A percentile compares a stretch with the other conserved stretches of the same genome.
Conservation (phyloP, 1,284 basidiomycete genomes). For the Cutaneotrichosporon cavernicola region DNA sequence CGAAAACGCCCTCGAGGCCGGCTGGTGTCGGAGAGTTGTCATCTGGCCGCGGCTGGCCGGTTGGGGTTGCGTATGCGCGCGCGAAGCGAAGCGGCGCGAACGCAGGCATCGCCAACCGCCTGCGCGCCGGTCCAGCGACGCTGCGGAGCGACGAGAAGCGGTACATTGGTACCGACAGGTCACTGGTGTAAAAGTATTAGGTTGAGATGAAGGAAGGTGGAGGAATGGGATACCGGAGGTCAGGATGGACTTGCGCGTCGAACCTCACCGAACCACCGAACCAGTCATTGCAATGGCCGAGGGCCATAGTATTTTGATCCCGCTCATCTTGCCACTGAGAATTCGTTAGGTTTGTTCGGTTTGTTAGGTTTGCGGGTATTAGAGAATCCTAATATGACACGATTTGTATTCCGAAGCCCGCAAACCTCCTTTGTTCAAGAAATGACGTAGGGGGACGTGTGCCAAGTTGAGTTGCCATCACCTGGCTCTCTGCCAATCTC, state of each 20-base stretch:
- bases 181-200: neutral
- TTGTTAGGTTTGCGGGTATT: too few relatives aligned
- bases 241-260: slow-evolving; percentile 5
- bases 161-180: slow-evolving; percentile 15
- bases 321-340: neutral
- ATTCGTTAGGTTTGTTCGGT: neutral
- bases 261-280: neutral
- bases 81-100: slow-evolving; percentile 9
- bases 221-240: neutral
- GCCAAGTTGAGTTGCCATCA: too few relatives aligned
- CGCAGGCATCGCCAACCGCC: slow-evolving; percentile 23
- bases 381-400: too few relatives aligned
- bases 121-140: slow-evolving; percentile 22
- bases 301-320: neutral
- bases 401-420: too few relatives aligned
- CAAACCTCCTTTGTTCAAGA: too few relatives aligned
- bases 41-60: slow-evolving; percentile 35
- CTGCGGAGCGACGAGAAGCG: slow-evolving; percentile 18
- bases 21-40: slow-evolving; percentile 43
- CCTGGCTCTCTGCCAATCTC: too few relatives aligned
- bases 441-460: too few relatives aligned
- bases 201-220: neutral
- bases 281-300: neutral
- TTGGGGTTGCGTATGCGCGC: slow-evolving; percentile 37
- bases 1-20: slow-evolving; percentile 48